Conservation (phyloP, 2,329 filamentous ascomycete genomes). For the Stagonosporopsis rhizophila region DNA sequence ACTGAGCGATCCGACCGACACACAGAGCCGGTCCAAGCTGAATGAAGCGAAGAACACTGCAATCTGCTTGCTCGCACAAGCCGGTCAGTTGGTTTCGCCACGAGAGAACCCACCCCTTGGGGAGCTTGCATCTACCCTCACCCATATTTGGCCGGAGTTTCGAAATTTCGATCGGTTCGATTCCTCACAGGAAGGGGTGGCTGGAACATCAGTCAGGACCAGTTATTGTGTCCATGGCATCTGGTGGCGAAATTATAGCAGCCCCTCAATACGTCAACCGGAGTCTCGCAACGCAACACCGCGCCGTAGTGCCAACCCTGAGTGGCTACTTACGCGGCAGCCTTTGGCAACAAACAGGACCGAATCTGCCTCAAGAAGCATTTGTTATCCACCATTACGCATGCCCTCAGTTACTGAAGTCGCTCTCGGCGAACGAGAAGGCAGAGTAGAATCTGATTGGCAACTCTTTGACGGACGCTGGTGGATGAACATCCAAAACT, state of each 20-base stretch:
- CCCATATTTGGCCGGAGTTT: conserved; percentile 52
- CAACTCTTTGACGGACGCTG: conserved; percentile 63
- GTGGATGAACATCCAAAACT: conserved; percentile 60
- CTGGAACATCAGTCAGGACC: conserved; percentile 9
- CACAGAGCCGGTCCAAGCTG: conserved; percentile 20
- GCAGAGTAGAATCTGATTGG: conserved; percentile 30
- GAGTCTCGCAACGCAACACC: neutral
- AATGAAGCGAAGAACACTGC: conserved; percentile 42
- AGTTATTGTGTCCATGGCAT: conserved; percentile 31
- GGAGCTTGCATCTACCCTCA: conserved; percentile 52
- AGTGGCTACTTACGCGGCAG: conserved; percentile 40
- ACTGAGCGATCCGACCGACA: conserved; percentile 21
- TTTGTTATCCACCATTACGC: conserved; percentile 20
- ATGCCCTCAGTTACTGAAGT: conserved; percentile 8
- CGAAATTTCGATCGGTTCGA: neutral
- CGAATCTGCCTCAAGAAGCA: neutral
- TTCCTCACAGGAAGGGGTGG: neutral
- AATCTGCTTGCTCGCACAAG: conserved; percentile 55
- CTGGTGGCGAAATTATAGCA: conserved; percentile 35
- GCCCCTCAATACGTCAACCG: neutral
- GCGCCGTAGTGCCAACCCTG: neutral
- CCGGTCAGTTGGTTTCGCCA: conserved; percentile 60
- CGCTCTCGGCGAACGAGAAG: neutral
- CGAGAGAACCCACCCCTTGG: conserved; percentile 52
- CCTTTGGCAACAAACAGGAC: conserved; percentile 15